These are phyloP conservation scores for Ophiocordyceps robertsii DNA, from an alignment of 2,329 filamentous ascomycete genomes.

Conservation along the genomic window DNA sequence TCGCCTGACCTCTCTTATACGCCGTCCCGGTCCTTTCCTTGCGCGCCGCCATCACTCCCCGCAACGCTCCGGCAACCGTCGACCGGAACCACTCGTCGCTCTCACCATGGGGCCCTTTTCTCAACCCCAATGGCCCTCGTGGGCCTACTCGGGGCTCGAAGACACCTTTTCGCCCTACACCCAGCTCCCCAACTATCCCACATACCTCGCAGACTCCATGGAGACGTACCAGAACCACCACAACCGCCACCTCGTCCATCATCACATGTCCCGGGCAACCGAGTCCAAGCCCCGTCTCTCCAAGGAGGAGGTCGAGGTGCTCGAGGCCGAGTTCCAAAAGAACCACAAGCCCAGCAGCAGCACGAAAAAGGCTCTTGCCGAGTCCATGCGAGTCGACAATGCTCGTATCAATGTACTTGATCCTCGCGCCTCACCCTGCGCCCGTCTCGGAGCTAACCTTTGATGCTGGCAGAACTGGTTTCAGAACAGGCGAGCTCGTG, in stretches of 20 bases:
- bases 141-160: constrained; percentile 16
- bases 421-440: background rate
- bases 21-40: background rate
- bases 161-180: constrained; percentile 18
- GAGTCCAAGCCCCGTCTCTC: constrained; percentile 40
- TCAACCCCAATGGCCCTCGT: constrained; percentile 21
- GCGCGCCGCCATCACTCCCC: background rate
- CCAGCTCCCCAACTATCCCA: constrained; percentile 16
- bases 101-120: constrained; percentile 18
- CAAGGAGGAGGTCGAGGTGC: constrained; percentile 44
- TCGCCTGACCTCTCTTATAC: background rate
- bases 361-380: constrained; percentile 46
- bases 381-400: constrained; percentile 48
- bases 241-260: constrained; percentile 19
- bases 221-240: constrained; percentile 23
- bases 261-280: constrained; percentile 25
- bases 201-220: constrained; percentile 24
- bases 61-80: background rate
- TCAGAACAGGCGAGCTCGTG: constrained; percentile 51
- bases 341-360: constrained; percentile 52
- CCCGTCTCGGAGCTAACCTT: constrained; percentile 11
- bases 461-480: constrained; percentile 54
- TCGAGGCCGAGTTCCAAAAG: constrained; percentile 48
- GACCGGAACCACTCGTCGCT: background rate
- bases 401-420: constrained; percentile 46